phyloP scores from a whole-genome alignment of 768 basidiomycete genomes.

The Chalciporus sphaerocephalus region DNA sequence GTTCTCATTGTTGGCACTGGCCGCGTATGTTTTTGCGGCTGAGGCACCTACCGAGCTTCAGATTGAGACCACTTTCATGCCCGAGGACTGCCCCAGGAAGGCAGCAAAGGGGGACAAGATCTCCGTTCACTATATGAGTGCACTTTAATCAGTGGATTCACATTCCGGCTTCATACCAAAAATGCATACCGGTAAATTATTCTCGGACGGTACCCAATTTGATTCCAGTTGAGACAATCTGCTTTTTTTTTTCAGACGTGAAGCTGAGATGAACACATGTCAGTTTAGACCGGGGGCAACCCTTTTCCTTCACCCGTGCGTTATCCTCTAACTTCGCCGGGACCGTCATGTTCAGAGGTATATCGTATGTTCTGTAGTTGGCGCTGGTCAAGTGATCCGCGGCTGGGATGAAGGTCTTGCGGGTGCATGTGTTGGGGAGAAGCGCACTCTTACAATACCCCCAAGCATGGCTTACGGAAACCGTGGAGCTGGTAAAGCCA shows the following conservation, averaged over 20 bases:
- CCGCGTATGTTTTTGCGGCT: constrained; percentile 43
- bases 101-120: constrained; percentile 61
- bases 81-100: constrained; percentile 51
- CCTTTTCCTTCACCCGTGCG: constrained; percentile 77
- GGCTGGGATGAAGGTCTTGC: constrained; percentile 82
- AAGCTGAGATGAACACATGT: background rate
- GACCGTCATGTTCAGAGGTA: background rate
- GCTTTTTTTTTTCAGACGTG: background rate
- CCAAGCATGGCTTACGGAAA: constrained; percentile 72
- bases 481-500: constrained; percentile 71
- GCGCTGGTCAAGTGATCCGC: constrained; percentile 74
- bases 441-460: constrained; percentile 86
- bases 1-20: constrained; percentile 46
- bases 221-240: constrained; percentile 67
- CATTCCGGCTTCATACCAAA: constrained; percentile 1
- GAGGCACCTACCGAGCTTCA: constrained; percentile 52
- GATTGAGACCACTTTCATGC: constrained; percentile 59
- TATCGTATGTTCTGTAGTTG: constrained; percentile 48
- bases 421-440: constrained; percentile 86
- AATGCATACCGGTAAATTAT: constrained; percentile 65
- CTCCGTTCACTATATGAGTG: constrained; percentile 73
- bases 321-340: background rate
- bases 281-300: constrained; percentile 68
- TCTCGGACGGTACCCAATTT: constrained; percentile 74
- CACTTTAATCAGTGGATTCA: background rate